phyloP scores from a whole-genome alignment of 140 eudicot species.

The Anethum foeniculum region DNA sequence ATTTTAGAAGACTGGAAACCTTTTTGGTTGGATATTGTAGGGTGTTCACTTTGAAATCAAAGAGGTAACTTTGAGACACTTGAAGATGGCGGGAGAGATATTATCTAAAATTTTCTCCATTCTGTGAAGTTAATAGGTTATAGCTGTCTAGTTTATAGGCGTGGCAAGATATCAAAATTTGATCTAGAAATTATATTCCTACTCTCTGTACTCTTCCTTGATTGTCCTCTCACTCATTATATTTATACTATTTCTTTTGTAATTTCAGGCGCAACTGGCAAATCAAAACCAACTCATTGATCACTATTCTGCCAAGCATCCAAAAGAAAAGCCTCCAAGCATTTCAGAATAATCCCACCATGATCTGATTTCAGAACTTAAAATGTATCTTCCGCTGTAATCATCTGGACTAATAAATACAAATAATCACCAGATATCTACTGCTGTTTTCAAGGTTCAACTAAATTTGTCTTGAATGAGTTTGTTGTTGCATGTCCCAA shows the following conservation, averaged over 20 bases:
- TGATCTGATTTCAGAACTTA: background rate
- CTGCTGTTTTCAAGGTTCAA: background rate
- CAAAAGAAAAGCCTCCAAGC: conserved; percentile 95
- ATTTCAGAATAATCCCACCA: conserved; percentile 41
- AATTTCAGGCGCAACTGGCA: conserved; percentile 70
- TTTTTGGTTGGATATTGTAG: background rate
- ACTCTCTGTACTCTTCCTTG: background rate
- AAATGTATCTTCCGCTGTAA: conserved; percentile 1
- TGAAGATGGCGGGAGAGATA: background rate
- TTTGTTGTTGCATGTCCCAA: background rate
- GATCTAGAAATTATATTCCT: background rate
- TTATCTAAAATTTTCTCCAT: background rate
- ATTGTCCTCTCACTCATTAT: background rate
- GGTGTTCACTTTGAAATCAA: background rate
- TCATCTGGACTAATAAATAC: background rate
- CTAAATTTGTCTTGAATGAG: background rate
- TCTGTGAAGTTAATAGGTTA: background rate
- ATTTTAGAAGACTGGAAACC: background rate
- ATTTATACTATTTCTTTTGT: background rate
- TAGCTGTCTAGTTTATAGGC: background rate
- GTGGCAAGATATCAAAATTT: background rate
- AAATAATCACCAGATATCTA: background rate
- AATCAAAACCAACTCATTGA: conserved; percentile 81
- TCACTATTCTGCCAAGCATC: conserved; percentile 89
- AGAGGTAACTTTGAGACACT: background rate